phyloP scores from a whole-genome alignment of 768 basidiomycete species.

The Coprinopsis cinerea region DNA sequence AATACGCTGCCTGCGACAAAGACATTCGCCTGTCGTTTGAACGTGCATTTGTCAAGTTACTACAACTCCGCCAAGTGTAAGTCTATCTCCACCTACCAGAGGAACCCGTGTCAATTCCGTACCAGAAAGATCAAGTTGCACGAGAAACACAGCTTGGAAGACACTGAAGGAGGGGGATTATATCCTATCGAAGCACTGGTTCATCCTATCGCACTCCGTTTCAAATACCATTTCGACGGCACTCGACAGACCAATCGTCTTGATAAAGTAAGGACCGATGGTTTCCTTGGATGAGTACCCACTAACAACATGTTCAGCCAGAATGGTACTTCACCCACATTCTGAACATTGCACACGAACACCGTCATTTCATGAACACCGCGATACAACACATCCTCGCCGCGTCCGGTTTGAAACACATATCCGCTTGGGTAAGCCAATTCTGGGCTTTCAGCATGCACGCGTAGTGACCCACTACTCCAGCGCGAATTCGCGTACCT shows the following conservation, averaged over 20 bases:
- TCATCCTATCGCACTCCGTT: constrained; percentile 77
- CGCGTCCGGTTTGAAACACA: constrained; percentile 50
- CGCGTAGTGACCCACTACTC: constrained; percentile 6
- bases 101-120: neutral
- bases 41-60: constrained; percentile 66
- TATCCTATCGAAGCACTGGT: constrained; percentile 84
- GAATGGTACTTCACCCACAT: constrained; percentile 97
- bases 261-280: constrained; percentile 63
- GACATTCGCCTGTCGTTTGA: constrained; percentile 66
- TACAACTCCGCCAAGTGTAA: constrained; percentile 74
- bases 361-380: constrained; percentile 71
- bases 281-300: neutral
- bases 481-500: constrained; percentile 81
- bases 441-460: neutral
- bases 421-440: constrained; percentile 70
- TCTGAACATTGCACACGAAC: constrained; percentile 81
- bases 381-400: constrained; percentile 67
- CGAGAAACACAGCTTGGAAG: constrained; percentile 10
- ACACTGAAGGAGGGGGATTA: constrained; percentile 47
- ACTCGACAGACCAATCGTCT: constrained; percentile 81
- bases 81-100: constrained; percentile 19
- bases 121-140: neutral
- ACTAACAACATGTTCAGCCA: constrained; percentile 45
- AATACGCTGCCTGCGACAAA: constrained; percentile 47
- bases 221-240: constrained; percentile 94